Evolutionary conservation across 768 basidiomycete genomes (phyloP).

Genomic region (Calocybe cyanea): DNA sequence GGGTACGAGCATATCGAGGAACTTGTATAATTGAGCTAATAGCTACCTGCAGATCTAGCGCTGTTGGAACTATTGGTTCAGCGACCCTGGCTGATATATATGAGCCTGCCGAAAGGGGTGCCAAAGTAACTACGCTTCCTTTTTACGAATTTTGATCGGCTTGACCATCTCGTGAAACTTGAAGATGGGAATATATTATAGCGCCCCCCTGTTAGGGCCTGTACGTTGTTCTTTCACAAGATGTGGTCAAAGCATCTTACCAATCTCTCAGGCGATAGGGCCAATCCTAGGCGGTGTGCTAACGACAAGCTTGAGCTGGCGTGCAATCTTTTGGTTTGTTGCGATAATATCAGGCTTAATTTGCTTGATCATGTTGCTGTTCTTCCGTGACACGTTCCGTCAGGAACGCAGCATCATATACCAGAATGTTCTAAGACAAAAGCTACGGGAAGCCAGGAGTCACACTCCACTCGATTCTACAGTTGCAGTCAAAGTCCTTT

Average conservation of each 20-base stretch:
- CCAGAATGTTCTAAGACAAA: slow-evolving; percentile 56
- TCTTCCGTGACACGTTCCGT: slow-evolving; percentile 83
- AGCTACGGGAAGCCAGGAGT: slow-evolving; percentile 23
- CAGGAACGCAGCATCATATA: slow-evolving; percentile 79
- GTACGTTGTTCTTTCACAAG: slow-evolving; percentile 21
- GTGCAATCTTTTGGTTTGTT: slow-evolving; percentile 82
- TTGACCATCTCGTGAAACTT: no score
- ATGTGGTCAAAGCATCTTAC: background rate
- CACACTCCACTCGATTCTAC: background rate
- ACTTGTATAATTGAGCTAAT: no score
- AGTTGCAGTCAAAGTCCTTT: background rate
- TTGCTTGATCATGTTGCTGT: slow-evolving; percentile 52
- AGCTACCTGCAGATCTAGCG: slow-evolving; percentile 13
- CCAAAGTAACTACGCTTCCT: slow-evolving; percentile 34
- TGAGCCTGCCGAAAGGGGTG: slow-evolving; percentile 69
- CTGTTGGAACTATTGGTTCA: slow-evolving; percentile 53
- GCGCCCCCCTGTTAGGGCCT: slow-evolving; percentile 73
- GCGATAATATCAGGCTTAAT: slow-evolving; percentile 54
- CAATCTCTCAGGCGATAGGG: slow-evolving; percentile 42
- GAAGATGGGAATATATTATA: slow-evolving; percentile 79
- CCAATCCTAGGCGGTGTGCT: slow-evolving; percentile 70
- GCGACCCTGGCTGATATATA: slow-evolving; percentile 79
- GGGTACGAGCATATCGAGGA: slow-evolving; percentile 36
- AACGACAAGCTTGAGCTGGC: slow-evolving; percentile 69
- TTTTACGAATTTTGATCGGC: no score